phyloP scores from a whole-genome alignment of 2,329 filamentous ascomycete species.

The Amylocarpus encephaloides region DNA sequence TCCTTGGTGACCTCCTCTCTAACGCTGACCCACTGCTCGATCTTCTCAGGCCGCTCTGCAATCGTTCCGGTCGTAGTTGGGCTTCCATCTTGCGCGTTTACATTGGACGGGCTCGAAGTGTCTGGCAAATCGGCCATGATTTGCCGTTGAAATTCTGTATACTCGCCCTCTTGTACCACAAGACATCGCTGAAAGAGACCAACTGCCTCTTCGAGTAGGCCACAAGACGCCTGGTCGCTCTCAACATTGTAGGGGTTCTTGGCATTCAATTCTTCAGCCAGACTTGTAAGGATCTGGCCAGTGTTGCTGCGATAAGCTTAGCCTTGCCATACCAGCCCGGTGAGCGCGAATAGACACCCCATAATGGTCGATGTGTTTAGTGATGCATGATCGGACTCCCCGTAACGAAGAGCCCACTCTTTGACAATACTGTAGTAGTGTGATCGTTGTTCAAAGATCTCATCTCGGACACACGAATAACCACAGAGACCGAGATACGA shows the following conservation, averaged over 20 bases:
- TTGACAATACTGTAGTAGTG: not conserved
- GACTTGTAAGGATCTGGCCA: conserved; percentile 59
- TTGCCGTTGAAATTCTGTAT: conserved; percentile 37
- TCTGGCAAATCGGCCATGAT: conserved; percentile 5
- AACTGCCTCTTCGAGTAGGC: conserved; percentile 52
- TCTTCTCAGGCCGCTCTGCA: conserved; percentile 20
- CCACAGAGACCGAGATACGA: too few relatives aligned
- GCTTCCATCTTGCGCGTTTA: not conserved
- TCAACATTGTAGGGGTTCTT: conserved; percentile 35
- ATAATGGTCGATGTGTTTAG: too few relatives aligned
- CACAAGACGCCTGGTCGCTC: conserved; percentile 35
- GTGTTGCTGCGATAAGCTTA: conserved; percentile 44
- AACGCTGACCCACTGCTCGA: conserved; percentile 61
- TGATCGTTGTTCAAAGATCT: too few relatives aligned
- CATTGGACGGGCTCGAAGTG: not conserved
- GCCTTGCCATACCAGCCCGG: not conserved
- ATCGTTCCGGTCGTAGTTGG: not conserved
- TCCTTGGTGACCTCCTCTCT: conserved; percentile 58
- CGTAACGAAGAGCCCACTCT: too few relatives aligned
- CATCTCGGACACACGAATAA: too few relatives aligned
- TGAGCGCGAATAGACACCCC: not conserved
- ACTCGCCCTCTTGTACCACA: conserved; percentile 44
- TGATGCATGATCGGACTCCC: too few relatives aligned
- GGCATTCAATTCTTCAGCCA: conserved; percentile 53
- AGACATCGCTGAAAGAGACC: conserved; percentile 53